Percentiles rank a stretch among this genome's conserved stretches.
phyloP scores from a whole-genome alignment of 495 filamentous ascomycete genomes.

The Podospora bellae-mahoneyi region DNA sequence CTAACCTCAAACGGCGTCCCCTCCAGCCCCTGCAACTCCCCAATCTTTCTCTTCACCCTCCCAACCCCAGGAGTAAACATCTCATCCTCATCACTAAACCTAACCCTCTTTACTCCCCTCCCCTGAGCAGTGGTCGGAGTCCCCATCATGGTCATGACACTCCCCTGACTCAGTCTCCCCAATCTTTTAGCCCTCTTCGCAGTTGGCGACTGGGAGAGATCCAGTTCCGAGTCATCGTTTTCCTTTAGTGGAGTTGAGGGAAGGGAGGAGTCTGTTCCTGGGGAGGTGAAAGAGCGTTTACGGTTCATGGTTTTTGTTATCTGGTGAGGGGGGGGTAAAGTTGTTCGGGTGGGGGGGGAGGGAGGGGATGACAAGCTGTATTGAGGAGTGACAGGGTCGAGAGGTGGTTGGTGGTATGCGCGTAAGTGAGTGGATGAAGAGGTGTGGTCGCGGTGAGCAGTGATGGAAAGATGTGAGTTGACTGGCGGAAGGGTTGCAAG shows the following conservation, averaged over 20 bases:
- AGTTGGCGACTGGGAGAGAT: slow-evolving; percentile 10
- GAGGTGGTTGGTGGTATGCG: too few relatives aligned
- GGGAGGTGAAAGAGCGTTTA: background rate
- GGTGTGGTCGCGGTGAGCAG: too few relatives aligned
- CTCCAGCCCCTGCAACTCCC: background rate
- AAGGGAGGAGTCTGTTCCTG: background rate
- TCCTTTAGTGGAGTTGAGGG: background rate
- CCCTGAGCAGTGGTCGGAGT: background rate
- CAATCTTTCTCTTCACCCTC: background rate
- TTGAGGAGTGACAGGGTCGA: too few relatives aligned
- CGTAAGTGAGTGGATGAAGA: background rate
- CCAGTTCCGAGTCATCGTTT: background rate
- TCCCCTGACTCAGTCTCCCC: background rate
- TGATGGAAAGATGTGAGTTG: too few relatives aligned
- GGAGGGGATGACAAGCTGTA: too few relatives aligned
- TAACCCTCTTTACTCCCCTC: background rate
- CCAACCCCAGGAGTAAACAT: too few relatives aligned
- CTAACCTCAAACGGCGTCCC: background rate
- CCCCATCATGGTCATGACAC: background rate
- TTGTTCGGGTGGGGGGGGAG: too few relatives aligned
- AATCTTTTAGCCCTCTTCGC: slow-evolving; percentile 16
- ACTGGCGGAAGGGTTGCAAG: too few relatives aligned
- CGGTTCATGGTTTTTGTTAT: background rate
- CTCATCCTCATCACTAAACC: background rate
- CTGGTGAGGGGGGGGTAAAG: too few relatives aligned